Percentiles rank a stretch among this genome's conserved stretches.
phyloP scores from a whole-genome alignment of 768 basidiomycete species.

The Phaeotremella skinneri region DNA sequence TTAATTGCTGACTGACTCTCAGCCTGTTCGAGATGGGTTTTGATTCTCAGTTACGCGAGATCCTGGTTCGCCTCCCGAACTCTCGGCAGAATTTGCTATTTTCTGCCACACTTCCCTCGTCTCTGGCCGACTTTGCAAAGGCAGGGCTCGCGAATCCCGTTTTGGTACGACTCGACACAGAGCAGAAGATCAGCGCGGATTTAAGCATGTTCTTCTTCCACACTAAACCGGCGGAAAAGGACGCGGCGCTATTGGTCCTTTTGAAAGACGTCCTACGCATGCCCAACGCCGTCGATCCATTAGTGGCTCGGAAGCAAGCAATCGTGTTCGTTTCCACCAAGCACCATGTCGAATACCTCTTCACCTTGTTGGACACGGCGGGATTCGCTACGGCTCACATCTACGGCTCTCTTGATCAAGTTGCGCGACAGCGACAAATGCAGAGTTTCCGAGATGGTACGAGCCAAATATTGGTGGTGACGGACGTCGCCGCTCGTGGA shows the following conservation, averaged over 20 bases:
- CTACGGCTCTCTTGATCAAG: slow-evolving; percentile 91
- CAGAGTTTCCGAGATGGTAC: slow-evolving; percentile 76
- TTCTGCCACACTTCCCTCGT: slow-evolving; percentile 92
- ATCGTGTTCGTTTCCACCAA: slow-evolving; percentile 95
- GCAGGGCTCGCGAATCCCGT: slow-evolving; percentile 87
- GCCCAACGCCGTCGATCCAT: neutral
- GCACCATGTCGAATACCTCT: slow-evolving; percentile 95
- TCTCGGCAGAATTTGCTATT: slow-evolving; percentile 90
- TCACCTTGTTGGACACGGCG: slow-evolving; percentile 68
- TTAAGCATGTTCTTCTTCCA: slow-evolving; percentile 92
- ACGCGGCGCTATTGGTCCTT: slow-evolving; percentile 78
- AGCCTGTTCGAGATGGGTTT: slow-evolving; percentile 96
- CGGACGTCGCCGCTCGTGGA: slow-evolving; percentile 96
- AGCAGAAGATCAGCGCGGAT: slow-evolving; percentile 91
- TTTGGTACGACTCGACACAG: slow-evolving; percentile 91
- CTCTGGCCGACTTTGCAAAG: slow-evolving; percentile 96
- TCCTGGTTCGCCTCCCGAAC: slow-evolving; percentile 79
- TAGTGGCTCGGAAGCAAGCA: slow-evolving; percentile 64
- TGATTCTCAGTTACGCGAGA: slow-evolving; percentile 84
- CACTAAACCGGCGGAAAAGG: slow-evolving; percentile 88
- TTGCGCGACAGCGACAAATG: slow-evolving; percentile 85
- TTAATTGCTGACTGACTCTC: slow-evolving; percentile 2
- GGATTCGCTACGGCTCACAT: slow-evolving; percentile 91
- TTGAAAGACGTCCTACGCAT: slow-evolving; percentile 73
- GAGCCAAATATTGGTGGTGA: slow-evolving; percentile 86